Percentiles rank a stretch among this genome's conserved stretches.
phyloP scores from a whole-genome alignment of 73 alveolate genomes.

The Uronychia binucleata region DNA sequence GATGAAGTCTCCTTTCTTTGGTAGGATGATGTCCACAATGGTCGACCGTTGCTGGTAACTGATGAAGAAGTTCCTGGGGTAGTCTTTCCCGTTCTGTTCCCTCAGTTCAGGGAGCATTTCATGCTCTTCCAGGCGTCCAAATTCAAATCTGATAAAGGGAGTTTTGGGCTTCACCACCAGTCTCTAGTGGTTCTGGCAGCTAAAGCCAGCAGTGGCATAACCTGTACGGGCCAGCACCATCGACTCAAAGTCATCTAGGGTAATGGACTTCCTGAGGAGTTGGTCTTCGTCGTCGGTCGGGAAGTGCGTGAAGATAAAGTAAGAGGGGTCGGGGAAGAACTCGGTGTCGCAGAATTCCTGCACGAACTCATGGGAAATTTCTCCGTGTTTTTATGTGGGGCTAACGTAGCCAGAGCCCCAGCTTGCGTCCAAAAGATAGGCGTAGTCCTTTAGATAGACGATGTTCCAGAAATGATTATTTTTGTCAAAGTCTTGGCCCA shows the following conservation, averaged over 20 bases:
- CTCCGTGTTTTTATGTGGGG: neutral
- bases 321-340: neutral
- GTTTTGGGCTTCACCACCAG: neutral
- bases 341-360: neutral
- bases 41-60: neutral
- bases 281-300: neutral
- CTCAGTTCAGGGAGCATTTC: neutral
- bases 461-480: neutral
- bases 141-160: neutral
- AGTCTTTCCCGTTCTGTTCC: neutral
- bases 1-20: neutral
- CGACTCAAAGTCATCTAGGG: neutral
- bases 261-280: neutral
- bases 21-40: neutral
- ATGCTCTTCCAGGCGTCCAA: neutral
- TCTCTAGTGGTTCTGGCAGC: neutral
- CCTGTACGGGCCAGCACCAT: neutral
- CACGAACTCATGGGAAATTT: neutral
- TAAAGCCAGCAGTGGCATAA: neutral
- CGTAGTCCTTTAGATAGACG: neutral
- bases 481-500: neutral
- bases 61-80: neutral
- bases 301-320: neutral
- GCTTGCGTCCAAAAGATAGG: neutral
- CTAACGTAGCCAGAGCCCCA: neutral